phyloP scores from a whole-genome alignment of 2,329 filamentous ascomycete genomes.

The Raffaelea ambrosiae region DNA sequence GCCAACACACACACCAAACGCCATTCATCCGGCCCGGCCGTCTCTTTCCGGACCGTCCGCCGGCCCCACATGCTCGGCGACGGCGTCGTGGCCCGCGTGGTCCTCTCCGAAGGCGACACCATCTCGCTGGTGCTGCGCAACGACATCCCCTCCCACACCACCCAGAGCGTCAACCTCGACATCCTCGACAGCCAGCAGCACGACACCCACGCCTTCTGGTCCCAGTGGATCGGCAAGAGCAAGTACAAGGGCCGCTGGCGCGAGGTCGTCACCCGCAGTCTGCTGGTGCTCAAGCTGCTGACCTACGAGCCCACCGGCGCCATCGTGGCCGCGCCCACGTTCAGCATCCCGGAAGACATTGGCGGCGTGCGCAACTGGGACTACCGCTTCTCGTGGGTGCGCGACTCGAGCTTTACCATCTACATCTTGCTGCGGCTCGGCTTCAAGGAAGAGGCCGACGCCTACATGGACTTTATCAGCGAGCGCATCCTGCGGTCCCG shows the following conservation, averaged over 20 bases:
- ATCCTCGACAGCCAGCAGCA: conserved; percentile 56
- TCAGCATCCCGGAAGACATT: conserved; percentile 67
- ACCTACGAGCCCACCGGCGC: conserved; percentile 73
- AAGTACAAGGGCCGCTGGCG: conserved; percentile 65
- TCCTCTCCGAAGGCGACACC: conserved; percentile 56
- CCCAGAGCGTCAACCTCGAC: conserved; percentile 46
- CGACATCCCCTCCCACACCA: conserved; percentile 49
- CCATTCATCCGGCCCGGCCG: conserved; percentile 33
- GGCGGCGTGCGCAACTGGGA: conserved; percentile 61
- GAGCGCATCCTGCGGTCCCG: conserved; percentile 57
- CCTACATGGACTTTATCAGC: conserved; percentile 72
- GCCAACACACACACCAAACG: conserved; percentile 17
- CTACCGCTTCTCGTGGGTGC: conserved; percentile 70
- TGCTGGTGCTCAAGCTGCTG: conserved; percentile 68
- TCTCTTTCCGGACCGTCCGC: conserved; percentile 46
- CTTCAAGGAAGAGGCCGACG: conserved; percentile 66
- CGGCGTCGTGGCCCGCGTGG: conserved; percentile 53
- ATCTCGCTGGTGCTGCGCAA: conserved; percentile 62
- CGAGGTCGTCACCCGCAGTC: conserved; percentile 61
- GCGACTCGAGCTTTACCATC: conserved; percentile 69
- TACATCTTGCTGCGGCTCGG: conserved; percentile 71
- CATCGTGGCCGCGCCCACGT: conserved; percentile 68
- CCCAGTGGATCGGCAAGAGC: conserved; percentile 62
- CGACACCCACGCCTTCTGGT: conserved; percentile 65
- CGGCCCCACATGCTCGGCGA: conserved; percentile 47